phyloP scores from a whole-genome alignment of 2,329 filamentous ascomycete species.

The Aurifilum marmelostoma region DNA sequence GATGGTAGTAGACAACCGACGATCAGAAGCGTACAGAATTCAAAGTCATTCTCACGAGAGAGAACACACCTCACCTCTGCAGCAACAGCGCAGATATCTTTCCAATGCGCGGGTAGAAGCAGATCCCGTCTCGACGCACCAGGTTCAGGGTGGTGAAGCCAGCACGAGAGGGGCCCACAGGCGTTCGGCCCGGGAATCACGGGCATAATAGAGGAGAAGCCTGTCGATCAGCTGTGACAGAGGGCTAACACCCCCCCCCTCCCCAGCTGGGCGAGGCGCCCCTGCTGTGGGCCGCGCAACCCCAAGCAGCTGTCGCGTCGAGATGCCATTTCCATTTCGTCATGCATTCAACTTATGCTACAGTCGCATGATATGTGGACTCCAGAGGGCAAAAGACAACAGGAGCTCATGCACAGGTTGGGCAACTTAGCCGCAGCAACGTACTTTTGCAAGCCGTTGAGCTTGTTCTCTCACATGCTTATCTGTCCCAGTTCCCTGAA shows the following conservation, averaged over 20 bases:
- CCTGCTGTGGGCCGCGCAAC: neutral
- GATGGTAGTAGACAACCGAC: neutral
- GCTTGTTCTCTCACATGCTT: neutral
- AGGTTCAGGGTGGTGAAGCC: neutral
- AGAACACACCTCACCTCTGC: neutral
- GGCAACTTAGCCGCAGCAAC: neutral
- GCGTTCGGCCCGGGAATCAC: neutral
- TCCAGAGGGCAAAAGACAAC: neutral
- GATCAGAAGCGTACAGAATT: neutral
- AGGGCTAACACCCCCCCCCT: no score
- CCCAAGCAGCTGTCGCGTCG: neutral
- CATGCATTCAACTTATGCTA: neutral
- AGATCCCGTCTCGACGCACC: neutral
- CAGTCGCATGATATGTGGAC: neutral
- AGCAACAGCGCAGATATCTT: neutral
- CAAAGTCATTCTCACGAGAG: neutral
- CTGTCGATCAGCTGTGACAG: neutral
- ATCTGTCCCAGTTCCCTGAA: neutral
- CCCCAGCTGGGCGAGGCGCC: neutral
- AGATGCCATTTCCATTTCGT: neutral
- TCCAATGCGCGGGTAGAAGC: neutral
- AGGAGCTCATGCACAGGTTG: neutral
- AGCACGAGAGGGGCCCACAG: neutral
- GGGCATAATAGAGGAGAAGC: neutral
- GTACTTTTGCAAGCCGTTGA: neutral